Conservation (phyloP, 2,329 filamentous ascomycete genomes). For the Cephalotrichum gorgonifer region DNA sequence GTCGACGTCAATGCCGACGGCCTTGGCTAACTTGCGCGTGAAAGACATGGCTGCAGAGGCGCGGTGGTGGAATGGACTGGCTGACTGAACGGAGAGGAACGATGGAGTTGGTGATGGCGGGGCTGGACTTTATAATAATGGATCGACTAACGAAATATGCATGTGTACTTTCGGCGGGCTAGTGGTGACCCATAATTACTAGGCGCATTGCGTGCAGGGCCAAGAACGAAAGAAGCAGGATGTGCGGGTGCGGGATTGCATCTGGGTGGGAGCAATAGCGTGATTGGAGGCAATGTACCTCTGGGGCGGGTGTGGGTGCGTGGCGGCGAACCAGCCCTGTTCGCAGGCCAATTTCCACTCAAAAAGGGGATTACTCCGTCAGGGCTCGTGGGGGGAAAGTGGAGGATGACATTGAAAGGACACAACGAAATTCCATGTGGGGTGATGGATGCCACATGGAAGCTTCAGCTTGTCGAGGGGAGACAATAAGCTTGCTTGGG, state of each 20-base stretch:
- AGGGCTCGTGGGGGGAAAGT: background rate
- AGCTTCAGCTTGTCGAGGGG: background rate
- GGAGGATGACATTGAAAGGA: background rate
- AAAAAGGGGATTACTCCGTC: background rate
- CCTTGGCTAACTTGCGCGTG: slow-evolving; percentile 13
- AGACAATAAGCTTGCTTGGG: background rate
- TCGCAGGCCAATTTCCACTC: too few species aligned
- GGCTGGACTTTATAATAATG: too few species aligned
- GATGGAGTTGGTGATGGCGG: too few species aligned
- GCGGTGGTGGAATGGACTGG: background rate
- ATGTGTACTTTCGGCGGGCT: too few species aligned
- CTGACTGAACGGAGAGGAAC: background rate
- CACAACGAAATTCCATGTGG: background rate
- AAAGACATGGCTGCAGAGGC: background rate
- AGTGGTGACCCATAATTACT: too few species aligned
- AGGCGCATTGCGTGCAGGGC: background rate
- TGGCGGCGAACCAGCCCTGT: background rate
- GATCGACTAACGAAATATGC: too few species aligned
- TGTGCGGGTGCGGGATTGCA: background rate
- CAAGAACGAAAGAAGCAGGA: background rate
- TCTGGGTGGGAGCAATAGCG: background rate
- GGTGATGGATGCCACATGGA: too few species aligned
- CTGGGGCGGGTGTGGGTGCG: background rate
- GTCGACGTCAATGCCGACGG: slow-evolving; percentile 19
- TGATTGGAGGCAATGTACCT: background rate